Base-by-base conservation (phyloP, 2,329 filamentous ascomycete genomes). In the Penicillium nordicum region DNA sequence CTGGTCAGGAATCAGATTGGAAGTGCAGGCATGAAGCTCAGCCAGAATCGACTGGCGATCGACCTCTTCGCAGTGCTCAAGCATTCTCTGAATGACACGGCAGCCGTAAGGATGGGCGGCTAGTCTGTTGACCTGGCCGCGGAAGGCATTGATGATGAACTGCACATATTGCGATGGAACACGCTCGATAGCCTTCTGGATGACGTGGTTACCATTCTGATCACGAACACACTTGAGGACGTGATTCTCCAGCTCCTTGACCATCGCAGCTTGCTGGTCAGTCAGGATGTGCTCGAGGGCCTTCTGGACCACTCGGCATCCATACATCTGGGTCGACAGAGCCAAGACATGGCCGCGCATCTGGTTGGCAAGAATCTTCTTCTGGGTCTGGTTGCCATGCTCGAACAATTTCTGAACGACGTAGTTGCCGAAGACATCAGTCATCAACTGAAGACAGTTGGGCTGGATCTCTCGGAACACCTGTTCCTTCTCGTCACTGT, bases 401-500 rank as follows among this genome's bases (percentile, higher is more conserved):
- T 97, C 93, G 60, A 97, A 97, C 70, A 97, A 87, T 72, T 97
- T 97, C 69, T 99, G 94, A 38, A 97, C 92, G 36, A 99, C 94
- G 69, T 97, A 99, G 73, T 99, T 99, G 52, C 94, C 94, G 69
- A 97, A 99, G 0, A 97, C 88, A 72, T 97, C 94, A 44, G 88
- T 93, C 91, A 96, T 97, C 46, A 99, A 79, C 68, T 93, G 91
- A 30, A 96, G 75, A 1, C 88, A 86, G 63, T 99, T 94, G 0
- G 86, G 84, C 65, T 89, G 84, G 44, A 99, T 91, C 73, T 97
- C 94, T 0, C 82, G 80, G 78, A 97, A 97, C 0, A 97, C 84
- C 54, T 87, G 87, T 32, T 96, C 90, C 75, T 97, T 97, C 69
- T 97, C 93, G 59, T 97, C 94, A 67, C 92, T 96, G 71, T 96